phyloP scores from a whole-genome alignment of 2,329 filamentous ascomycete genomes.

The Diaporthe nobilis region DNA sequence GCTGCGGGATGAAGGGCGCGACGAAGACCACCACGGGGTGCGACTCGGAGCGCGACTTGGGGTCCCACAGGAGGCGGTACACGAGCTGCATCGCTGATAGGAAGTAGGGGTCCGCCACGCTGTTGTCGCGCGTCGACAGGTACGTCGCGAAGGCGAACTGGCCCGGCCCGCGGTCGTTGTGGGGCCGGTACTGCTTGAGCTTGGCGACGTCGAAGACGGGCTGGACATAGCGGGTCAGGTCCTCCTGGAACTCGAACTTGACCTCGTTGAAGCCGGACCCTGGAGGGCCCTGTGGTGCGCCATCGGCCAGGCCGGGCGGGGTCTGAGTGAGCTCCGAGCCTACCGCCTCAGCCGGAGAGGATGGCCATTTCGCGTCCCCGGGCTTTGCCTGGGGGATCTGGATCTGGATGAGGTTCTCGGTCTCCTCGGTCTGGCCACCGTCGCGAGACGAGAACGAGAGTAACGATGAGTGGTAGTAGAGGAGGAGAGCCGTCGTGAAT shows the following conservation, averaged over 20 bases:
- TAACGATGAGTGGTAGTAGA: conserved; percentile 39
- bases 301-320: not conserved
- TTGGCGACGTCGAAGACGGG: conserved; percentile 32
- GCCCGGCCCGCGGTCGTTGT: conserved; percentile 40
- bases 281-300: not conserved
- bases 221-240: conserved; percentile 36
- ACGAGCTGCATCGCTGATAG: conserved; percentile 42
- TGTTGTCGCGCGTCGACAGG: conserved; percentile 41
- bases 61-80: conserved; percentile 41
- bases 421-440: not conserved
- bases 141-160: conserved; percentile 41
- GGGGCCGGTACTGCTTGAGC: conserved; percentile 38
- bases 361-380: conserved; percentile 12
- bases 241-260: conserved; percentile 39
- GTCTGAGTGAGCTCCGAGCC: not conserved
- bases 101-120: conserved; percentile 40
- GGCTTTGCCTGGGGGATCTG: conserved; percentile 12
- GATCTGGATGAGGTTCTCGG: conserved; percentile 20
- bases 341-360: conserved; percentile 3
- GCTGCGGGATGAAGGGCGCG: conserved; percentile 40
- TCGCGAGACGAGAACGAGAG: conserved; percentile 20
- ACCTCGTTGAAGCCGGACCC: conserved; percentile 37
- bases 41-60: conserved; percentile 35
- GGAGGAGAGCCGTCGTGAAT: conserved; percentile 35
- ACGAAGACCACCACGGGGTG: conserved; percentile 40